Base-by-base conservation (phyloP, 176 grass and related monocot genomes). In the Coix lacrymajobi region DNA sequence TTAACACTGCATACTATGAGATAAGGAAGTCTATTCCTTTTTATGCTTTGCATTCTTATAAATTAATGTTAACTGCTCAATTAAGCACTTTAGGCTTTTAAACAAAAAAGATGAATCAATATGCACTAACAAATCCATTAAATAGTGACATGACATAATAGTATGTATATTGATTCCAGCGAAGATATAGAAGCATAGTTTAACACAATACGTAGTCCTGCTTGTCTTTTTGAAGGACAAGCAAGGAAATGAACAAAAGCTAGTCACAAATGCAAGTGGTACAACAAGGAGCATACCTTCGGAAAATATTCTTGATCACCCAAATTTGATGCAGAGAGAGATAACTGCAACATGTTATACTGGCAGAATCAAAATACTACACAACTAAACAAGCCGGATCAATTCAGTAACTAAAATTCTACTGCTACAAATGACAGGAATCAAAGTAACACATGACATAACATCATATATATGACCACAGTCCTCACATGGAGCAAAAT, bases 251-350 rank as follows among this genome's bases (percentile, higher is more conserved):
- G 37, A 22, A 62, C 15, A 64, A 41, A n/a, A 45, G 15, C 9
- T 79, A 61, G 51, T 75, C 16, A 84, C 52, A 77, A 82, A 46
- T 62, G 54, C 29, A 86, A 57, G 68, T 89, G 54, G 22, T 56
- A 41, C 15, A 72, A 78, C 76, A 71, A 83, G 41, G 32, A 80
- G 76, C 34, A 81, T 89, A 90, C 85, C 87, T 92, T 95, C 34
- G 89, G 86, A 78, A 99, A 85, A 58, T 85, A 51, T 73, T 99
- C 93, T 75, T 80, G 85, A 83, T 94, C 91, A 2, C 85, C 80
- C 83, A 99, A 89, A 64, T 90, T 85, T 46, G 96, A 90, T 66
- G 93, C 96, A 49, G 91, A 92, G 48, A 99, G 66, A 17, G 96
- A 96, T 70, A 99, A 81, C 96, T 99, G 91, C 69, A 92, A 81